phyloP scores from a whole-genome alignment of 83 land plant genomes.

The Picea abies region DNA sequence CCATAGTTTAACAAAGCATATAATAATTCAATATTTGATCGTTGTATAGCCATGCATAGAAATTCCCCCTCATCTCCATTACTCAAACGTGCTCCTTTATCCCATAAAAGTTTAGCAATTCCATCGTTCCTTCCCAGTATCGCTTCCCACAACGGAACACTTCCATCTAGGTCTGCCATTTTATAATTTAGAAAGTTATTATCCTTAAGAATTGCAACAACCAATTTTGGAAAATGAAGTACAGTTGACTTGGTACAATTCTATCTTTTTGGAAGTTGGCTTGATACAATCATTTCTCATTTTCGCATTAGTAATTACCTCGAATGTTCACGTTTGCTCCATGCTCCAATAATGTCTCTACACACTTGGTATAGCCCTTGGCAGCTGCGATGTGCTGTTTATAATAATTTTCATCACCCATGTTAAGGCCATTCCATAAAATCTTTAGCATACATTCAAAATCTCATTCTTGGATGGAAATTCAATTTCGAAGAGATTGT shows the following conservation, averaged over 20 bases:
- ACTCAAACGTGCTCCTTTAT: neutral
- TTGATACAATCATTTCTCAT: too few relatives aligned
- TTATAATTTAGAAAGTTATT: too few relatives aligned
- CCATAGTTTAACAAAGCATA: neutral
- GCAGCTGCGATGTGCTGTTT: neutral
- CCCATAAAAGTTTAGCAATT: neutral
- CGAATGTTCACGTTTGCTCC: neutral
- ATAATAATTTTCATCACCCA: neutral
- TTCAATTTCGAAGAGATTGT: neutral
- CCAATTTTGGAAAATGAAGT: too few relatives aligned
- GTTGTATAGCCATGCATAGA: neutral
- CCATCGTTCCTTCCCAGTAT: neutral
- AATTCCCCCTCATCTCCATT: neutral
- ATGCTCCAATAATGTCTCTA: conserved; percentile 1
- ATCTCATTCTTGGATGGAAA: neutral
- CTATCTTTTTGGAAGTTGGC: too few relatives aligned
- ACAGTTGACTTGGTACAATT: too few relatives aligned
- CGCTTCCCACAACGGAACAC: neutral
- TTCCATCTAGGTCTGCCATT: neutral
- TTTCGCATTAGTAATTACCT: neutral
- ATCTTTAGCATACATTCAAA: neutral
- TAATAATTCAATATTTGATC: neutral
- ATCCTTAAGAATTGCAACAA: too few relatives aligned
- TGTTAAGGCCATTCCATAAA: neutral
- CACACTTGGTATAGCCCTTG: neutral